phyloP scores from a whole-genome alignment of 805 yeast species.

The Cyberlindnera saturnus region DNA sequence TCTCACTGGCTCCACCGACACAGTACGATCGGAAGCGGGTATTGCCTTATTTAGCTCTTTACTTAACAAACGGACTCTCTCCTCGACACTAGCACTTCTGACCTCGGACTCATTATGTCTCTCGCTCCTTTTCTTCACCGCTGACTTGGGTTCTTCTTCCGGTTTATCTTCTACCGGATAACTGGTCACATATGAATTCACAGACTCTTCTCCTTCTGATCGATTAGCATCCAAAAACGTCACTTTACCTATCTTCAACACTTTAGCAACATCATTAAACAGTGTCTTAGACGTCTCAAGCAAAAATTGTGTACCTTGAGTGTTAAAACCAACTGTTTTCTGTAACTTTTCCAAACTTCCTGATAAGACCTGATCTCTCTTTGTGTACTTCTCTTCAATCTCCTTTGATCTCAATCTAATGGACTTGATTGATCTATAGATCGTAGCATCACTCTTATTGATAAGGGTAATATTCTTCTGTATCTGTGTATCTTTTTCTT shows the following conservation, averaged over 20 bases:
- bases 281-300: conserved; percentile 42
- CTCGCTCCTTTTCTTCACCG: conserved; percentile 13
- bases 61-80: conserved; percentile 16
- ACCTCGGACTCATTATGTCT: not conserved
- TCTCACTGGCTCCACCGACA: conserved; percentile 6
- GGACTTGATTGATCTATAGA: conserved; percentile 42
- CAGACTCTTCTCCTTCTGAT: conserved; percentile 9
- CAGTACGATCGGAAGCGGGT: conserved; percentile 17
- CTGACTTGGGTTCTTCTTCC: not conserved
- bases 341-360: conserved; percentile 40
- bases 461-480: conserved; percentile 33
- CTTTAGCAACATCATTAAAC: conserved; percentile 33
- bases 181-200: conserved; percentile 9
- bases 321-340: conserved; percentile 40
- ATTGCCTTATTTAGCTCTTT: conserved; percentile 19
- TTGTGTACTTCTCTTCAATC: conserved; percentile 43
- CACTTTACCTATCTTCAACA: conserved; percentile 23
- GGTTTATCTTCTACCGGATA: not conserved
- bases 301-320: conserved; percentile 38
- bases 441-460: conserved; percentile 40
- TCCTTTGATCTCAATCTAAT: conserved; percentile 40
- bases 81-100: conserved; percentile 9
- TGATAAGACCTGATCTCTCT: conserved; percentile 38
- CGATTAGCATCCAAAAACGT: conserved; percentile 24
- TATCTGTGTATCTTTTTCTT: conserved; percentile 30